Evolutionary conservation across 805 yeast species (phyloP).

Genomic region (Yamadazyma laniorum): DNA sequence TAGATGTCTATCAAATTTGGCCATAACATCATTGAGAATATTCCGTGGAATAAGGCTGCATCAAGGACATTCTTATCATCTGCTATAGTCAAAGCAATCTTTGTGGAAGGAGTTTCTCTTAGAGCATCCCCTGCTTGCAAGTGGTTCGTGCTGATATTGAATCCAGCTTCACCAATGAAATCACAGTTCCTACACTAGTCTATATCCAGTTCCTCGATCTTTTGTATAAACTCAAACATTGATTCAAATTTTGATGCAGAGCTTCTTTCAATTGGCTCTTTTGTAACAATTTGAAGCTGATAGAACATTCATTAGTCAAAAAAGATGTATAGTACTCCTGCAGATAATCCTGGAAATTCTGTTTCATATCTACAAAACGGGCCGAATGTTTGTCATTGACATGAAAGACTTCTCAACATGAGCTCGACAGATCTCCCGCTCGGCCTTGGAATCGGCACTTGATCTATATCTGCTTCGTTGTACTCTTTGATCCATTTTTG

Average conservation of each 20-base stretch:
- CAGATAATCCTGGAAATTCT: slow-evolving; percentile 7
- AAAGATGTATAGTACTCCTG: slow-evolving; percentile 8
- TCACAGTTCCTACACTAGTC: slow-evolving; percentile 11
- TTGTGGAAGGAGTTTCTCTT: too few species aligned
- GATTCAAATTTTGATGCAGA: slow-evolving; percentile 8
- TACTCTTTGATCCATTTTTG: slow-evolving; percentile 14
- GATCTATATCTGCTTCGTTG: slow-evolving; percentile 9
- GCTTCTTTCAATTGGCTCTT: slow-evolving; percentile 11
- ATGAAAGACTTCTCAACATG: too few species aligned
- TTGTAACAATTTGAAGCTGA: slow-evolving; percentile 6
- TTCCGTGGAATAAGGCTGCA: too few species aligned
- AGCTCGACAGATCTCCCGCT: slow-evolving; percentile 8
- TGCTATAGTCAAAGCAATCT: too few species aligned
- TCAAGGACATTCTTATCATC: too few species aligned
- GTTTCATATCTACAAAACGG: slow-evolving; percentile 8
- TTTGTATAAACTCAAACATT: slow-evolving; percentile 7
- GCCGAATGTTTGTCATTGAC: slow-evolving; percentile 11
- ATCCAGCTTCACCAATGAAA: slow-evolving; percentile 18
- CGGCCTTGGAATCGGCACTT: slow-evolving; percentile 6
- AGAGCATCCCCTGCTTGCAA: too few species aligned
- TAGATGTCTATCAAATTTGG: too few species aligned
- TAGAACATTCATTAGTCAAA: slow-evolving; percentile 12
- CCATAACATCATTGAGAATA: too few species aligned
- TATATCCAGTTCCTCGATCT: slow-evolving; percentile 5
- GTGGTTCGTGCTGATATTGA: slow-evolving; percentile 13